phyloP scores from a whole-genome alignment of 23 red algal genomes.

The Gracilariopsis chorda region DNA sequence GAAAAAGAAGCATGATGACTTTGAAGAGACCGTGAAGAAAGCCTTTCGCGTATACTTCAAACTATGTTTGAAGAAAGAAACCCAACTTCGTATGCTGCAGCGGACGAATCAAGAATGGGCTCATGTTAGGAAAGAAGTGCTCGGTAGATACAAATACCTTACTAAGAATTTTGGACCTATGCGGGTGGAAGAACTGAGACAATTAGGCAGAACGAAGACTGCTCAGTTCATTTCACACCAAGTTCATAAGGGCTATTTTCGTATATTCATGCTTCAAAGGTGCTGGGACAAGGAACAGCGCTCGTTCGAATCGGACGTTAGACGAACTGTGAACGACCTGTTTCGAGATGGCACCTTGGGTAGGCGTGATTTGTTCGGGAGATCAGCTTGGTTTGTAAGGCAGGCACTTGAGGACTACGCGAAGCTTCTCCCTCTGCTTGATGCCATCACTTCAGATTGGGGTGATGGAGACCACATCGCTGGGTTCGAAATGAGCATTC shows the following conservation, averaged over 20 bases:
- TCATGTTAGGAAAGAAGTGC: background rate
- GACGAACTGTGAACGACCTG: background rate
- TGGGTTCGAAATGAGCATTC: background rate
- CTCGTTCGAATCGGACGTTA: background rate
- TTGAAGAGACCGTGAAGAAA: background rate
- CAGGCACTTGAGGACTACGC: background rate
- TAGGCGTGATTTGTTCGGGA: no score
- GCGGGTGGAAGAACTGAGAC: background rate
- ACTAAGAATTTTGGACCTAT: background rate
- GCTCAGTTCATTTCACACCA: background rate
- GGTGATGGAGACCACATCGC: background rate
- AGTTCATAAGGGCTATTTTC: background rate
- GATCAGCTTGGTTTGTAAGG: no score
- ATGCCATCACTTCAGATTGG: background rate
- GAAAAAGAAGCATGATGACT: background rate
- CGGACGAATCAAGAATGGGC: background rate
- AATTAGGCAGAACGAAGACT: background rate
- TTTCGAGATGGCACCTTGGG: background rate
- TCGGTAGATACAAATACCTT: background rate
- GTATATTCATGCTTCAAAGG: constrained; percentile 4
- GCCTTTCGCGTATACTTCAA: background rate
- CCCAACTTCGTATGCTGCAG: background rate
- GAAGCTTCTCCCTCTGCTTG: background rate
- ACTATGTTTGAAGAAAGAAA: background rate
- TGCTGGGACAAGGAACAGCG: constrained; percentile 13